Evolutionary conservation across 768 basidiomycete species (phyloP), one percentile per base, ranked within the genome.

Genomic region (Suillus ampliporus): DNA sequence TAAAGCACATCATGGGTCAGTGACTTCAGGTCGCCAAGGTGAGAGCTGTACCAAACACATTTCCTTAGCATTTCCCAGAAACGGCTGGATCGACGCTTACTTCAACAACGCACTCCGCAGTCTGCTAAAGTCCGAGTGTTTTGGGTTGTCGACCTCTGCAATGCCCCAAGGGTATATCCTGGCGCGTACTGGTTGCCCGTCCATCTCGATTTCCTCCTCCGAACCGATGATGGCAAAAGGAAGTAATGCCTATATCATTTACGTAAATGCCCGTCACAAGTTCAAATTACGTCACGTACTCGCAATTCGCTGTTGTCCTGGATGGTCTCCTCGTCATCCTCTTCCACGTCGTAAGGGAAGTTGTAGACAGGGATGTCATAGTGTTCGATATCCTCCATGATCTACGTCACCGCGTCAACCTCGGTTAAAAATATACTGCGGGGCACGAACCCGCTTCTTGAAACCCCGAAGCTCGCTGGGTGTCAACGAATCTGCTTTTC

Each of bases 301-400:
- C 97, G 84, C 58, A 99, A 88, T 76, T 98, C 96, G 70, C 91
- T 91, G 80, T 99, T 99, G 76, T 99, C 97, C 71, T 91, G 89
- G 63, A 99, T 94, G 4, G 97, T 99, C 71, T 99, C 97, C 72
- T 98, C 96, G 72, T 99, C 97, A 72, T 99, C 97, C 77, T 99
- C 97, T 76, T 99, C 97, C 8, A 97, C 90, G 68, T 99, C 97
- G 75, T 98, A 99, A 0, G 97, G 97, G 85, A 99, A 99, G 81
- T 99, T 99, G 84, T 99, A 99, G 44, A 99, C 91, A 5, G 97
- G 97, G 69, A 99, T 99, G 67, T 91, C 90, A 72, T 98, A 98
- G 81, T 99, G 86, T 71, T 98, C 97, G 69, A 99, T 99, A 74
- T 99, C 97, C 78, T 99, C 97, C 97, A 99, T 99, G 71, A 99